Conservation (phyloP, 2,329 filamentous ascomycete genomes). For the Botrytis tulipae region DNA sequence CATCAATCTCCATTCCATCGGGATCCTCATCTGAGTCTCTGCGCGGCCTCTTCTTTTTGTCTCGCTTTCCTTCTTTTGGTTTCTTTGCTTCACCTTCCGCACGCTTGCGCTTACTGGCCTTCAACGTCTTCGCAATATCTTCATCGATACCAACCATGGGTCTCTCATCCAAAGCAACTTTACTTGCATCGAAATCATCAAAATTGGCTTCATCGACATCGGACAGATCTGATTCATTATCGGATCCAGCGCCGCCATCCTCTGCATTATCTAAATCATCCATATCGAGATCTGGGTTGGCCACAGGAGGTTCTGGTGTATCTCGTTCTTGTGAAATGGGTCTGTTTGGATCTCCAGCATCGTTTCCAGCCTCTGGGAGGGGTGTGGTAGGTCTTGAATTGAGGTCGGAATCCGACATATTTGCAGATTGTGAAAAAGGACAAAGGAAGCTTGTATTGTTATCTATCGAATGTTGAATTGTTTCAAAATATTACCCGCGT, state of each 20-base stretch:
- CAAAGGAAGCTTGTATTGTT: constrained; percentile 3
- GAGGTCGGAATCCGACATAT: constrained; percentile 35
- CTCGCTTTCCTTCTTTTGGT: constrained; percentile 62
- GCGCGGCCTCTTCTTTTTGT: constrained; percentile 65
- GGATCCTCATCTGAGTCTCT: constrained; percentile 47
- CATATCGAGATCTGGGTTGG: constrained; percentile 35
- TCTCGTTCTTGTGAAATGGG: constrained; percentile 31
- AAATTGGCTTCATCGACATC: constrained; percentile 71
- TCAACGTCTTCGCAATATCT: constrained; percentile 61
- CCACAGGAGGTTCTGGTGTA: constrained; percentile 27
- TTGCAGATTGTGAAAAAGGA: constrained; percentile 14
- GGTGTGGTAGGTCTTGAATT: constrained; percentile 30
- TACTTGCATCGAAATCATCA: constrained; percentile 65
- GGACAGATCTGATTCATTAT: constrained; percentile 56
- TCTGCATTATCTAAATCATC: constrained; percentile 33
- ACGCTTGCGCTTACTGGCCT: constrained; percentile 65
- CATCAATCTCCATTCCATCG: constrained; percentile 52
- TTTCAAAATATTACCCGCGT: neutral
- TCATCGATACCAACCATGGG: constrained; percentile 64
- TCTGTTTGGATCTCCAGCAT: constrained; percentile 26
- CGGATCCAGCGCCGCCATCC: constrained; percentile 30
- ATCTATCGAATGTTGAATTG: neutral
- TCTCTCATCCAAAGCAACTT: constrained; percentile 60
- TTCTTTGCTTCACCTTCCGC: constrained; percentile 66
- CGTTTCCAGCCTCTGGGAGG: constrained; percentile 28